Percentiles rank a stretch among this genome's conserved stretches.
Conservation (phyloP, 1,139 yeast species). For the Candida sp. region DNA sequence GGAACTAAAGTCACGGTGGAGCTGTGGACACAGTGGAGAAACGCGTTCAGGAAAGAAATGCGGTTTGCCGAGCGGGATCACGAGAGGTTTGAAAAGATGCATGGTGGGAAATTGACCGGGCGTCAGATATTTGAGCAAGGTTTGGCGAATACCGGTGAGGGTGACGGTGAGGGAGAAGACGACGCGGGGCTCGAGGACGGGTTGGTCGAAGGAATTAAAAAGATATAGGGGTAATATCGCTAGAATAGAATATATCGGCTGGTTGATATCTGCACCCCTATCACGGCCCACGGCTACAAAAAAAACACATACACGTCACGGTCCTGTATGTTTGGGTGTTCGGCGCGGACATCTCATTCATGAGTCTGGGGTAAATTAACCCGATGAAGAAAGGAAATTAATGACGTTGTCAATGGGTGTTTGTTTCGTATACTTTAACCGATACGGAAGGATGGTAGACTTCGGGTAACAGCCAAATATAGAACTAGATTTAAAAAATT, state of each 20-base stretch:
- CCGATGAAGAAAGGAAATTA: no score
- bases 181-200: constrained; percentile 11
- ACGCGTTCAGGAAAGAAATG: constrained; percentile 61
- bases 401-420: no score
- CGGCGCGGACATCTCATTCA: no score
- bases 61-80: constrained; percentile 55
- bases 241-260: not conserved
- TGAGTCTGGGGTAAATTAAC: not conserved
- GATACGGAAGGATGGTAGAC: no score
- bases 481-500: no score
- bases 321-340: not conserved
- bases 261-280: no score
- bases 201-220: constrained; percentile 24
- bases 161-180: constrained; percentile 42
- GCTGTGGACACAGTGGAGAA: constrained; percentile 73
- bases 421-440: no score
- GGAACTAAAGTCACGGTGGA: constrained; percentile 86
- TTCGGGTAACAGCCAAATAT: no score
- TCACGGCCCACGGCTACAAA: not conserved
- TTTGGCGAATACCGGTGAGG: constrained; percentile 66
- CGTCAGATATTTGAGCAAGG: constrained; percentile 90
- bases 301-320: not conserved
- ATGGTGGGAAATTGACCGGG: constrained; percentile 82
- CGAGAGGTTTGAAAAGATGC: constrained; percentile 58
- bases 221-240: constrained; percentile 14